Conservation (phyloP, 2,329 filamentous ascomycete genomes). For the Teratosphaeria zuluensis region DNA sequence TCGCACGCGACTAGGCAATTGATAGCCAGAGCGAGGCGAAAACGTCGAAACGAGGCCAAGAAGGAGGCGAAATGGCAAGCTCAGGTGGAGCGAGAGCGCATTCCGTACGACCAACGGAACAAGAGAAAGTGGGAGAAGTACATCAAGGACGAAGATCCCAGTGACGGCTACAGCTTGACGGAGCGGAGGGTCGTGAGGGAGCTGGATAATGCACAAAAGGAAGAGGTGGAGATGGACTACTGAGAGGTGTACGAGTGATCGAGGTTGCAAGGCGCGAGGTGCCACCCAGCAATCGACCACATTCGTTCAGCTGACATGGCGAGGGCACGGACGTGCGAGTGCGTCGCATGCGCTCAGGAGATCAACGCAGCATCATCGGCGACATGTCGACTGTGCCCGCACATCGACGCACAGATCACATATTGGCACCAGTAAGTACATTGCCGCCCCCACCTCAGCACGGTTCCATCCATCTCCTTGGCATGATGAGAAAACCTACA, state of each 20-base stretch:
- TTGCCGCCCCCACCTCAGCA: not conserved
- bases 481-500: conserved; percentile 26
- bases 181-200: too few relatives aligned
- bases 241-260: conserved; percentile 13
- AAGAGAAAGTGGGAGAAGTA: conserved; percentile 28
- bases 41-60: not conserved
- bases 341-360: too few relatives aligned
- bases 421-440: not conserved
- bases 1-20: not conserved
- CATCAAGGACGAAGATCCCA: conserved; percentile 26
- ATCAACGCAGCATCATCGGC: too few relatives aligned
- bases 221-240: conserved; percentile 40
- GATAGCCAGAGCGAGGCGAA: not conserved
- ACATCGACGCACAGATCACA: not conserved
- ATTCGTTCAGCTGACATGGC: too few relatives aligned
- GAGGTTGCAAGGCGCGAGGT: too few relatives aligned
- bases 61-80: conserved; percentile 10
- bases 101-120: conserved; percentile 23
- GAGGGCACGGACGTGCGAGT: too few relatives aligned
- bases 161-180: conserved; percentile 32
- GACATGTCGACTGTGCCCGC: too few relatives aligned
- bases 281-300: too few relatives aligned
- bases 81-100: not conserved
- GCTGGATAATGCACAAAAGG: conserved; percentile 23
- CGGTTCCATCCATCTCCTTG: not conserved